Evolutionary conservation across 2,329 filamentous ascomycete species (phyloP).

Genomic region (Ophiocordyceps polyrhachis-furcata): DNA sequence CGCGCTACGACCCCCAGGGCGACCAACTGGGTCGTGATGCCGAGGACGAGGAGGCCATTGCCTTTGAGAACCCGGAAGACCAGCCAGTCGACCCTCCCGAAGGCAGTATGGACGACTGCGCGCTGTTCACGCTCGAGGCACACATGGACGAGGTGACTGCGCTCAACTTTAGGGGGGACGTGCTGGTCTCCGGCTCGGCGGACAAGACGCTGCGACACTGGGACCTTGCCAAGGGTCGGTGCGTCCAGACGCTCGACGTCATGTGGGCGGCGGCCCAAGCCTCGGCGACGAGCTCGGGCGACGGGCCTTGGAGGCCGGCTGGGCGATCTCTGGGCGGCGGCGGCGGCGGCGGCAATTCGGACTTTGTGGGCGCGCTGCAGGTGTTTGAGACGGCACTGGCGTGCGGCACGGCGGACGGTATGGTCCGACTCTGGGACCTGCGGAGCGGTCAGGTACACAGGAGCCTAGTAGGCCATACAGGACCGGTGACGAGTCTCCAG

Average conservation of each 20-base stretch:
- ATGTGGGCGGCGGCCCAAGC: conserved; percentile 95
- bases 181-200: conserved; percentile 82
- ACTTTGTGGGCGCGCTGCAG: conserved; percentile 88
- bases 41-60: conserved; percentile 48
- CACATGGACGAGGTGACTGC: conserved; percentile 93
- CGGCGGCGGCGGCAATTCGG: conserved; percentile 39
- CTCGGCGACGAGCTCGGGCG: conserved; percentile 43
- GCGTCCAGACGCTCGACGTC: conserved; percentile 91
- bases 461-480: conserved; percentile 87
- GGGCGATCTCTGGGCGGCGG: conserved; percentile 40
- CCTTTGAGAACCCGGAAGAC: conserved; percentile 53
- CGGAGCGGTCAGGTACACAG: conserved; percentile 93
- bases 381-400: conserved; percentile 92
- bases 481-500: conserved; percentile 81
- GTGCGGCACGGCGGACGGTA: conserved; percentile 90
- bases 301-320: conserved; percentile 54
- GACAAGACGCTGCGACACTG: conserved; percentile 96
- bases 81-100: conserved; percentile 49
- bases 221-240: conserved; percentile 94
- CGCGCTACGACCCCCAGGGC: conserved; percentile 59
- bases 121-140: conserved; percentile 70
- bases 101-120: conserved; percentile 76
- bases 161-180: conserved; percentile 74
- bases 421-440: conserved; percentile 94
- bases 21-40: conserved; percentile 39